Base-by-base conservation (phyloP, 345 rosid species). In the Salix udensis region DNA sequence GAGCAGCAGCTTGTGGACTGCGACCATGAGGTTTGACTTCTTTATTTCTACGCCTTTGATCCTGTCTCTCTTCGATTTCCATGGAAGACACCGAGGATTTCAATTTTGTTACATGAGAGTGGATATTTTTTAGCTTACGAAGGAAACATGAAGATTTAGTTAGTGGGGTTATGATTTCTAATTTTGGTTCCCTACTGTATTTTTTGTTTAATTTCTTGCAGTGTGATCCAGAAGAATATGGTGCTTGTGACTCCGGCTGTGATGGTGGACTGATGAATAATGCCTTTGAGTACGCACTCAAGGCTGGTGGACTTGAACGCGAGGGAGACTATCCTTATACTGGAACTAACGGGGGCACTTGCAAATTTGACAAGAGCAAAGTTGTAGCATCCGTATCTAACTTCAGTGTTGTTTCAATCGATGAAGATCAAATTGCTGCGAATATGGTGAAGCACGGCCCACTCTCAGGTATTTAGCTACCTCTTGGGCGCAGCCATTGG, bases 1-100 rank as follows among this genome's bases (percentile, higher is more conserved):
- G 99, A 96, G 83, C 99, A 96, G 73, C 98, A 96, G 88, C 97
- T 96, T 66, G 99, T 96, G 74, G 99, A 96, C 72, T 96, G 99
- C 76, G 99, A 96, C 74, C 98, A 96, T n/a, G 98, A 96, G 99
- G 99, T 95, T 78, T 40, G 67, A 23, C 31, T 70, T 67, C 39
- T 11, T 21, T 48, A 2, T 71, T 14, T 37, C 50, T 65, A 5
- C 23, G 26, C n/a, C 60, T n/a, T 39, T 13, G 10, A 4, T 58
- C 18, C 26, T 23, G 23, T 58, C 52, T 30, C 8, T 36, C 34
- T n/a, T 26, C 14, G 34, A 48, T 61, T 16, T 50, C 12, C 4
- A n/a, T 23, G 28, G 13, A 23, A 58, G 28, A n/a, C 64, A 9
- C 4, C 5, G 13, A 55, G 62, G 28, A 4, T 55, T 55, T 9